These are phyloP conservation scores for Teratosphaeria gauchensis DNA, from an alignment of 2,329 filamentous ascomycete genomes.

Conservation along the genomic window DNA sequence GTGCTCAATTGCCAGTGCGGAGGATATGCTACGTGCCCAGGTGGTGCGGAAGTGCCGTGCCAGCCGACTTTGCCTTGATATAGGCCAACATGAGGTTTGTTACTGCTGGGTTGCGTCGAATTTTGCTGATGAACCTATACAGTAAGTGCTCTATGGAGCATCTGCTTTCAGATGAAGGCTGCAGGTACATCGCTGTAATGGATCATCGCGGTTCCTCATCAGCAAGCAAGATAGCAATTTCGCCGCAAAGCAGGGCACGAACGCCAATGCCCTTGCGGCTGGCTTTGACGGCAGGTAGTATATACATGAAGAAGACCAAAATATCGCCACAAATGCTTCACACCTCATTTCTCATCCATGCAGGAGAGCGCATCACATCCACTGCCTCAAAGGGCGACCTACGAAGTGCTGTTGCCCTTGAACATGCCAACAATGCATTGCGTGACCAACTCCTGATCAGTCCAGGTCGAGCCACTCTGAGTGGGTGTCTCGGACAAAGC, in stretches of 20 bases:
- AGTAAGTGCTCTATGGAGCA: too few species aligned
- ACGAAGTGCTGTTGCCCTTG: slow-evolving; percentile 3
- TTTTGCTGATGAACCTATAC: too few species aligned
- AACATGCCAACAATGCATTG: slow-evolving; percentile 17
- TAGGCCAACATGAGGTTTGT: too few species aligned
- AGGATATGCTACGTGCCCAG: too few species aligned
- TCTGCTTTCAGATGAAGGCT: too few species aligned
- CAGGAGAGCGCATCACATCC: background rate
- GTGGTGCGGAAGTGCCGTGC: too few species aligned
- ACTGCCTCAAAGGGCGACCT: background rate
- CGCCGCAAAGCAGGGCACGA: too few species aligned
- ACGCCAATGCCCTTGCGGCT: background rate
- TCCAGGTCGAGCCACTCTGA: slow-evolving; percentile 6
- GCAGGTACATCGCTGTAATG: too few species aligned
- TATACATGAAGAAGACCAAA: background rate
- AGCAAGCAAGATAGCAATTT: background rate
- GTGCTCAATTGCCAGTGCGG: too few species aligned
- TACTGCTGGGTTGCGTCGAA: too few species aligned
- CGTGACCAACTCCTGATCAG: slow-evolving; percentile 14
- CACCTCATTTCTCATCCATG: background rate
- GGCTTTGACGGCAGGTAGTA: background rate
- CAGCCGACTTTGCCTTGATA: too few species aligned
- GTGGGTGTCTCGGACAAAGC: slow-evolving; percentile 21
- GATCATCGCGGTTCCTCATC: too few species aligned
- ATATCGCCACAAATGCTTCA: background rate